Percentiles rank a stretch among this genome's conserved stretches.
Conservation (phyloP, 768 basidiomycete genomes). For the Lentinula detonsa region DNA sequence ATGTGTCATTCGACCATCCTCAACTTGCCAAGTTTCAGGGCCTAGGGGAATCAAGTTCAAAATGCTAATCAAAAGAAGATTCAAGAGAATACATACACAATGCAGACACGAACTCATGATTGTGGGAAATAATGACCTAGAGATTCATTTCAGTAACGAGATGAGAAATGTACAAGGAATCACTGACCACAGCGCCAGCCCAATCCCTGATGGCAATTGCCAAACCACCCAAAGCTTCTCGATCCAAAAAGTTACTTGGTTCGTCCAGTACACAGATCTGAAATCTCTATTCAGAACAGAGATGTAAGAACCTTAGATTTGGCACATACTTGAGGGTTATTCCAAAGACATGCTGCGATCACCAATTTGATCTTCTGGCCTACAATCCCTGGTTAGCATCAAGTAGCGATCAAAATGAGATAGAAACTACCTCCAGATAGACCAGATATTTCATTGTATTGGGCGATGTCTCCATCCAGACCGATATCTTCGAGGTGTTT, state of each 20-base stretch:
- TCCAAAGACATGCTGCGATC: conserved; percentile 93
- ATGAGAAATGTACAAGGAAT: conserved; percentile 2
- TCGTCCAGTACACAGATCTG: conserved; percentile 79
- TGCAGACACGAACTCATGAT: conserved; percentile 80
- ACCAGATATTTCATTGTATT: conserved; percentile 95
- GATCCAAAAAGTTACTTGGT: conserved; percentile 96
- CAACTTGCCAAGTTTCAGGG: conserved; percentile 94
- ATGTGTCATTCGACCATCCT: conserved; percentile 76
- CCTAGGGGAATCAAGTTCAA: conserved; percentile 32
- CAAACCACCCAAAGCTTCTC: conserved; percentile 91
- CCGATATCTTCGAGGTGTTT: conserved; percentile 95
- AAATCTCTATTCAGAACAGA: conserved; percentile 8
- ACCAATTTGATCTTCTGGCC: conserved; percentile 97
- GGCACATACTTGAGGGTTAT: conserved; percentile 72
- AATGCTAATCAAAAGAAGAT: not conserved
- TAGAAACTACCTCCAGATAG: conserved; percentile 75
- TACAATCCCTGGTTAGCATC: conserved; percentile 20
- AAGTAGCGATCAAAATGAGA: conserved; percentile 1
- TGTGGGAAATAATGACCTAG: conserved; percentile 94
- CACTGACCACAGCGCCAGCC: conserved; percentile 80
- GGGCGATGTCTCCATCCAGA: conserved; percentile 94
- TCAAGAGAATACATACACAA: conserved; percentile 50
- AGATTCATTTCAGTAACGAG: conserved; percentile 13
- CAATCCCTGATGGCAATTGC: conserved; percentile 94
- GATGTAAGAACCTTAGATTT: not conserved